Base-by-base conservation (phyloP, 1,139 yeast species). In the Blastobotrys niveus region DNA sequence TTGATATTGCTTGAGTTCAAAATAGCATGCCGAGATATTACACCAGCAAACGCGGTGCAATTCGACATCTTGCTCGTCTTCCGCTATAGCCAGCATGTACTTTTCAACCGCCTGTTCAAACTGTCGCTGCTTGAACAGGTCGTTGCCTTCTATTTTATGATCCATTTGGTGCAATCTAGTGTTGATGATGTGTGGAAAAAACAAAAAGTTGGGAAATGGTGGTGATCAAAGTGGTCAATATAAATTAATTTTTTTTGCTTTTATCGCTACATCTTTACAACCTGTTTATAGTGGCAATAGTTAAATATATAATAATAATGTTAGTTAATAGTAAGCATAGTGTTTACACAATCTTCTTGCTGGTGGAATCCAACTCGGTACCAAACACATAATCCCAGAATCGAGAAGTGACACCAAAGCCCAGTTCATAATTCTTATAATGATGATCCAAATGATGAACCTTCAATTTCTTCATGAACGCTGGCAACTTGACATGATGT, bases 401-500 rank as follows among this genome's bases (percentile, higher is more conserved):
- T 67, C 77, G 79, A 50, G 88, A 77, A 34, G 97, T 86, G 49
- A 91, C 97, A 56, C 99, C 99, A 57, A 87, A 91, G 1, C 97
- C 99, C 60, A 88, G 68, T 65, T 91, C 95, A 65, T 86, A 93
- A 66, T 93, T 89, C 71, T 89, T 89, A 72, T 91, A 91, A 63
- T 91, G 99, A 65, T 91, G 99, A 64, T 89, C 97, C 66, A 91
- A 75, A 66, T 91, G 99, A 62, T 86, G 81, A 43, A 83, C 85
- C 68, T 91, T 91, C 59, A 87, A 70, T 33, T 77, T 79, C 63
- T 86, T 89, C 66, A 86, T 70, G 61, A 72, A 83, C 39, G 69
- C 60, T 18, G 98, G 98, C 58, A 91, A 72, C 56, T 73, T 74
- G 34, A 84, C 76, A 67, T 91, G 99, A 63, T 91, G 99, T 61